phyloP scores from a whole-genome alignment of 208 protist species.

The Spironucleus salmonicida region DNA sequence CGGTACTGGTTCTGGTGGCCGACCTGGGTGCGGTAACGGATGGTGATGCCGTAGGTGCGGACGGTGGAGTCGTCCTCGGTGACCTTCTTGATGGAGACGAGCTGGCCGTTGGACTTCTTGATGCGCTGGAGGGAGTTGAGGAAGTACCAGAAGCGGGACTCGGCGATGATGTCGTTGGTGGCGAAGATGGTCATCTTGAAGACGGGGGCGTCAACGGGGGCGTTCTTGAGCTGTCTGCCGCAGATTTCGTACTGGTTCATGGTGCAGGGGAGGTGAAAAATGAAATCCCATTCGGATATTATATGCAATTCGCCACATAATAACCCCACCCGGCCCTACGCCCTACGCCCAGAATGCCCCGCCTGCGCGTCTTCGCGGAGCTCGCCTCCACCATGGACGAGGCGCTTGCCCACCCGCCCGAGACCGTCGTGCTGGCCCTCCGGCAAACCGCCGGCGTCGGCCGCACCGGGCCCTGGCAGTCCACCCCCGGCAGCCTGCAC shows the following conservation, averaged over 20 bases:
- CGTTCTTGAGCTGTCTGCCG: constrained; percentile 71
- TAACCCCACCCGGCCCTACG: too few relatives aligned
- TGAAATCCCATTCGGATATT: too few relatives aligned
- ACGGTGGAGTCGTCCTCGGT: constrained; percentile 71
- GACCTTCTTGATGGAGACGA: constrained; percentile 48
- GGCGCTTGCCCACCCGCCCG: too few relatives aligned
- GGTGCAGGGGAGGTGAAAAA: too few relatives aligned
- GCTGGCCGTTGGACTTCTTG: constrained; percentile 89
- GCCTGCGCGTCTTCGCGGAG: too few relatives aligned
- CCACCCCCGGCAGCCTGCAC: too few relatives aligned
- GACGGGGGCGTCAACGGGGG: constrained; percentile 69
- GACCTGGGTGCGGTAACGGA: constrained; percentile 89
- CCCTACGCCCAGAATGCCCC: too few relatives aligned
- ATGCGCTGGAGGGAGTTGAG: constrained; percentile 84
- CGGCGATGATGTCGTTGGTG: constrained; percentile 83
- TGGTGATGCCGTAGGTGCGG: constrained; percentile 94
- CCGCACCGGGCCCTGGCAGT: too few relatives aligned
- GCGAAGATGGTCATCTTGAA: constrained; percentile 96
- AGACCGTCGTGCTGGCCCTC: too few relatives aligned
- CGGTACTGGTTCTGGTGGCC: constrained; percentile 97
- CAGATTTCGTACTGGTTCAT: constrained; percentile 72
- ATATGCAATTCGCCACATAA: too few relatives aligned
- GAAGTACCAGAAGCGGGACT: constrained; percentile 96
- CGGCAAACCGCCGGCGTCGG: too few relatives aligned
- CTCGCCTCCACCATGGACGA: too few relatives aligned